phyloP scores from a whole-genome alignment of 75 land plant species.

The Picea glauca region DNA sequence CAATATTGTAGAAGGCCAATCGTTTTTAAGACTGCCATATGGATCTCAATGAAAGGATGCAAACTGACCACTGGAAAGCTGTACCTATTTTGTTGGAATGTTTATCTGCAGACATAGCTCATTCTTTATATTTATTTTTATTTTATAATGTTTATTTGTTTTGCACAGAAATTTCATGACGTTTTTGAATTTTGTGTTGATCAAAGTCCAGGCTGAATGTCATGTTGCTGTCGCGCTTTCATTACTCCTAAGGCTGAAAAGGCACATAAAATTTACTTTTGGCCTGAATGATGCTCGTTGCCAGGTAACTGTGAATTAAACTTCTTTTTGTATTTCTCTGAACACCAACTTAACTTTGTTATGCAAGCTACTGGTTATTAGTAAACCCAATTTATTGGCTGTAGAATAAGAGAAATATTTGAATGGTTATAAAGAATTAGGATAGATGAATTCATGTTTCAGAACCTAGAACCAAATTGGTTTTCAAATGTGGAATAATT shows the following conservation, averaged over 20 bases:
- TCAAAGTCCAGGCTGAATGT: slow-evolving; percentile 52
- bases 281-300: slow-evolving; percentile 86
- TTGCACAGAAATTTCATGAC: neutral
- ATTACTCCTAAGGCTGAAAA: slow-evolving; percentile 80
- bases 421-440: neutral
- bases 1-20: neutral
- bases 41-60: neutral
- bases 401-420: neutral
- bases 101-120: neutral
- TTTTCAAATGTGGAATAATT: neutral
- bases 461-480: neutral
- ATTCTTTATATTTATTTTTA: neutral
- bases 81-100: neutral
- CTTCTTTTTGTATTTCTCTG: neutral
- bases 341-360: neutral
- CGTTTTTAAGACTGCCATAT: neutral
- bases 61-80: neutral
- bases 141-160: neutral
- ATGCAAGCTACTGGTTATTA: neutral
- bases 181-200: neutral
- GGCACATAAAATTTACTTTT: slow-evolving; percentile 82
- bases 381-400: neutral
- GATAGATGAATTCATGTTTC: neutral
- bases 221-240: slow-evolving; percentile 70
- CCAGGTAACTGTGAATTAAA: slow-evolving; percentile 47